A percentile compares a stretch with the other conserved stretches of the same genome.
phyloP scores from a whole-genome alignment of 257 asterid species.

The Voacanga thouarsii region DNA sequence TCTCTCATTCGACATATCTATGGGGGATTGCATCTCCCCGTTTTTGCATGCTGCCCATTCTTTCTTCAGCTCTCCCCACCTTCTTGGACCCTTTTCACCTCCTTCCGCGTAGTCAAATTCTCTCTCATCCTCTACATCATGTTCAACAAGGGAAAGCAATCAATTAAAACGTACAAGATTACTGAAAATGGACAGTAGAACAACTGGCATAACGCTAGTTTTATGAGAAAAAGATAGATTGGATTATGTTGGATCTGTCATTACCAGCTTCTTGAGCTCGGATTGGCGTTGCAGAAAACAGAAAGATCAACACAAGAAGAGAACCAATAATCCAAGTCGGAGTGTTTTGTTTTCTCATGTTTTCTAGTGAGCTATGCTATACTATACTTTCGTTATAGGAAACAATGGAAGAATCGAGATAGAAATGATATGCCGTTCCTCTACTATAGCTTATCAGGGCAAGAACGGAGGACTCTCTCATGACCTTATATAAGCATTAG shows the following conservation, averaged over 20 bases:
- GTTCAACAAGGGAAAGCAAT: background rate
- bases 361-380: background rate
- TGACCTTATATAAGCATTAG: background rate
- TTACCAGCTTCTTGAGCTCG: constrained; percentile 53
- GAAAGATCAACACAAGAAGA: constrained; percentile 27
- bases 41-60: constrained; percentile 64
- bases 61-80: constrained; percentile 57
- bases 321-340: constrained; percentile 11
- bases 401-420: background rate
- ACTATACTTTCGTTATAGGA: background rate
- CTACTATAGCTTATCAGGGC: background rate
- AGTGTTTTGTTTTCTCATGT: constrained; percentile 22
- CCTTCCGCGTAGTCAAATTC: constrained; percentile 45
- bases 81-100: constrained; percentile 52
- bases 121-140: constrained; percentile 44
- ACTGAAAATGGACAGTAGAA: too few species aligned
- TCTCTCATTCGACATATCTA: constrained; percentile 48
- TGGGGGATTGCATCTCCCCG: constrained; percentile 66
- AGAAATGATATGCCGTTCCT: background rate
- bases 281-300: constrained; percentile 28
- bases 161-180: background rate
- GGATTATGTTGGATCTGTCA: background rate
- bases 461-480: background rate
- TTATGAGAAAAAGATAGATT: background rate
- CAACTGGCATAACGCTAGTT: background rate